A percentile compares a stretch with the other conserved stretches of the same genome.
Conservation (phyloP, 306 rosid species). For the Pterocarpus santalinus region DNA sequence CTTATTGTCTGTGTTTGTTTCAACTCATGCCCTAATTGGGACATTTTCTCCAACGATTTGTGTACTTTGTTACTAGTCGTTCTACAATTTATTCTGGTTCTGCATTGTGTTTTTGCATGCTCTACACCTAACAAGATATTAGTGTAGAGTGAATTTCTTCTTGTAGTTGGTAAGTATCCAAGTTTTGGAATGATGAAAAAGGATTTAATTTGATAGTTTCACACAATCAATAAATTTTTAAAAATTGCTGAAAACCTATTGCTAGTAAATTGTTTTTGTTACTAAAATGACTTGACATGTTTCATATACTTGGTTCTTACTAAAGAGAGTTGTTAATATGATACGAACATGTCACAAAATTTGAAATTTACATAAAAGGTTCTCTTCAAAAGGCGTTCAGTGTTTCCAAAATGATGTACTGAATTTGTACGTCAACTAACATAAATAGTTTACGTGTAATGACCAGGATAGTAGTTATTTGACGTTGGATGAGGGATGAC, state of each 20-base stretch:
- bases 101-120: conserved; percentile 12
- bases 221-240: neutral
- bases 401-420: no score
- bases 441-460: neutral
- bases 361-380: neutral
- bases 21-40: conserved; percentile 3
- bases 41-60: neutral
- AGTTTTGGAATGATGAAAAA: neutral
- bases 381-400: no score
- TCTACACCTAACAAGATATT: conserved; percentile 9
- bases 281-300: no score
- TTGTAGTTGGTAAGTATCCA: conserved; percentile 2
- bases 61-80: neutral
- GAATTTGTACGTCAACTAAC: neutral
- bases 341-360: neutral
- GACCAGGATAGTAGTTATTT: neutral
- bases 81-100: neutral
- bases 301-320: neutral
- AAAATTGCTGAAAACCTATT: neutral
- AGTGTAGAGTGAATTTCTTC: neutral
- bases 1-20: conserved; percentile 21
- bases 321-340: neutral
- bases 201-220: neutral
- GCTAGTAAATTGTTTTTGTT: neutral
- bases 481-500: neutral